Percentiles rank a stretch among this genome's conserved stretches.
phyloP scores from a whole-genome alignment of 208 protist genomes.

The Tritrichomonas foetus region DNA sequence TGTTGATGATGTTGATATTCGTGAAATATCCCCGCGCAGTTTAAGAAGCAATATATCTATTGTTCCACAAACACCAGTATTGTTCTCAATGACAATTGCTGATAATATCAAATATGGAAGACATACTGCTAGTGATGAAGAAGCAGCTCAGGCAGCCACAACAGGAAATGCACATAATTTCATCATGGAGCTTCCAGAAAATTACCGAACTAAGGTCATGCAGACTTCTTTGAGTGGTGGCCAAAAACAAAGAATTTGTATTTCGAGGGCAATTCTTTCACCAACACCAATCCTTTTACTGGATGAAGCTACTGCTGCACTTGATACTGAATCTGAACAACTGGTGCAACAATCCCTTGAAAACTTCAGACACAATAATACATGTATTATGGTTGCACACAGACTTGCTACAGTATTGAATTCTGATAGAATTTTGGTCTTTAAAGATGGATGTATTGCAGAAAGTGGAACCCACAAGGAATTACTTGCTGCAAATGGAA shows the following conservation, averaged over 20 bases:
- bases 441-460: neutral
- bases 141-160: slow-evolving; percentile 52
- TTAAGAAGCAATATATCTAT: slow-evolving; percentile 44
- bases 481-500: neutral
- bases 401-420: slow-evolving; percentile 6
- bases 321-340: neutral
- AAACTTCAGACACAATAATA: neutral
- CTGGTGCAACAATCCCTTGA: neutral
- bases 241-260: no score
- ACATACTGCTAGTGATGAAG: slow-evolving; percentile 38
- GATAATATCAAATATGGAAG: slow-evolving; percentile 60
- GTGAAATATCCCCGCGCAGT: neutral
- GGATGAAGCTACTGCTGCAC: slow-evolving; percentile 3
- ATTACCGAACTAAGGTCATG: slow-evolving; percentile 45
- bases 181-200: slow-evolving; percentile 46
- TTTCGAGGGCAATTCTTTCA: slow-evolving; percentile 1
- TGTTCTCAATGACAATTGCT: slow-evolving; percentile 57
- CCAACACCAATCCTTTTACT: neutral
- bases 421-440: neutral
- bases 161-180: slow-evolving; percentile 61
- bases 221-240: no score
- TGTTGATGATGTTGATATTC: neutral
- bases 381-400: neutral
- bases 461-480: neutral
- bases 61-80: slow-evolving; percentile 57